Evolutionary conservation across 2,329 filamentous ascomycete species (phyloP), one percentile per base, ranked within the genome.

Genomic region (Colletotrichum neosansevieriae): DNA sequence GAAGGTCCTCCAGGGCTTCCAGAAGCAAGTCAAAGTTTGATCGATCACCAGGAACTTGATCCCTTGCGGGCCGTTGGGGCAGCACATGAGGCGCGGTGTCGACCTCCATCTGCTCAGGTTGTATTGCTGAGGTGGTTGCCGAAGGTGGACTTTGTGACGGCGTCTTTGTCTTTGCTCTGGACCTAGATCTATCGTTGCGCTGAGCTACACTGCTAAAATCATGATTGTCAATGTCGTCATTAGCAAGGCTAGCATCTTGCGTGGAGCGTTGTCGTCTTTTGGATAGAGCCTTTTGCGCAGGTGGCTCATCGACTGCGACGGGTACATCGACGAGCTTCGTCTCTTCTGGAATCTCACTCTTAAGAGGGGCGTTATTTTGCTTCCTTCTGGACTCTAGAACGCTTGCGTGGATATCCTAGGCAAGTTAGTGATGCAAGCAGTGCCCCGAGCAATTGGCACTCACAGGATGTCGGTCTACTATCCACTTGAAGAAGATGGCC

Each of bases 401-500:
- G 44, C 60, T 69, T 10, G 50, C 36, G 32, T 67, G 63, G 4
- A 62, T 47, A 4, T 70, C 69, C 68, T 71, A 6, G 0, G 7
- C 11, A 32, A 51, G 58, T 64, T 36, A 51, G 17, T 15, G 63
- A 21, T 2, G 24, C 38, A 4, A 12, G 6, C 7, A 5, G 11
- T 3, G 21, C 11, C 11, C 12, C 19, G 65, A 6, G 42, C 12
- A 32, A 21, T 24, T 29, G 24, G 6, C n/a, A 19, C 80, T 70
- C 76, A 86, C 85, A 4, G 76, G 75, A 68, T 82, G 78, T 69
- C 79, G 73, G 1, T 74, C 69, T 2, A 74, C 78, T 50, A 89
- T 74, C 83, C 84, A 88, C 24, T 80, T 80, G 67, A 83, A 80
- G 68, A 89, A 86, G 5, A 74, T 74, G 0, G 85, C 88, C 3